Conservation (phyloP, 805 yeast genomes). For the Kodamaea fukazawae region DNA sequence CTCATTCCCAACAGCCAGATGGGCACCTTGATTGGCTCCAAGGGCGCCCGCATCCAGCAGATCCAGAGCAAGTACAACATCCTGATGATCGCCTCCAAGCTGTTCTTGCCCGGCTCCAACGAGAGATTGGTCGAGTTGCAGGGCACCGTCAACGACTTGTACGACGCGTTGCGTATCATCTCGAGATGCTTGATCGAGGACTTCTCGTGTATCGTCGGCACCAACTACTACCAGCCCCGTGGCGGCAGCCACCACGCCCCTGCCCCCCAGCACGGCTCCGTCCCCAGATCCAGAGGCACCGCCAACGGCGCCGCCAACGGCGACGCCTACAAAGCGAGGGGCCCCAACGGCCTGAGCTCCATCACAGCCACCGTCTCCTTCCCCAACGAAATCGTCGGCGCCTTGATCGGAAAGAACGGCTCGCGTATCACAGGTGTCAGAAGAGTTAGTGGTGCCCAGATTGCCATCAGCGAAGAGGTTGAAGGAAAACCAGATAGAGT, state of each 20-base stretch:
- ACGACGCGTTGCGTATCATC: conserved; percentile 54
- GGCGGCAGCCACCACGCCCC: conserved; percentile 12
- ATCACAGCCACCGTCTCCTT: conserved; percentile 28
- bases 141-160: conserved; percentile 66
- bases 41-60: conserved; percentile 75
- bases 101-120: conserved; percentile 73
- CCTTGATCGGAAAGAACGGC: conserved; percentile 84
- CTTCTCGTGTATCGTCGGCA: conserved; percentile 62
- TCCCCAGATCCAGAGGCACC: not conserved
- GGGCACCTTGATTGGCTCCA: conserved; percentile 86
- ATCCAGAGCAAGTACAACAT: conserved; percentile 68
- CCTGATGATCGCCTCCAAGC: conserved; percentile 84
- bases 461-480: conserved; percentile 70
- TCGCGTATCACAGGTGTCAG: conserved; percentile 83
- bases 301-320: not conserved
- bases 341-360: conserved; percentile 4
- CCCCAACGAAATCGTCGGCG: conserved; percentile 84
- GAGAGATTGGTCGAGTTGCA: conserved; percentile 87
- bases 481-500: conserved; percentile 61
- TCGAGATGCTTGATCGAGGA: conserved; percentile 75
- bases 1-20: conserved; percentile 80
- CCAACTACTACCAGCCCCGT: conserved; percentile 60
- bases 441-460: conserved; percentile 72
- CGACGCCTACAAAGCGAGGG: conserved; percentile 1
- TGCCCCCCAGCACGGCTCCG: too few species aligned